Conservation (phyloP, 805 yeast genomes). For the Yarrowia keelungensis region DNA sequence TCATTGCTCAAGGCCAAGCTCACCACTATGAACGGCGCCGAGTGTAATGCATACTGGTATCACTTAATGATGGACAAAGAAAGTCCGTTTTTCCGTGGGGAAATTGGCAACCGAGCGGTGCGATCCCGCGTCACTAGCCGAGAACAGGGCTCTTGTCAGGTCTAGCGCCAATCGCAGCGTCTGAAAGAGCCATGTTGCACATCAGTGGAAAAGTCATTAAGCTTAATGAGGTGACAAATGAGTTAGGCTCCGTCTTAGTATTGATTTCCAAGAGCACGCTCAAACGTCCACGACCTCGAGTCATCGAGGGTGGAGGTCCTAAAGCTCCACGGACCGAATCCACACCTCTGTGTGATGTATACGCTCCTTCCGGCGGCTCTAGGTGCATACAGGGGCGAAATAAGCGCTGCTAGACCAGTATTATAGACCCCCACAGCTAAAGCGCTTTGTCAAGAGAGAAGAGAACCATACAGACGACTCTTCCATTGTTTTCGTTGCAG, state of each 20-base stretch:
- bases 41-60: not conserved
- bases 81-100: conserved; percentile 4
- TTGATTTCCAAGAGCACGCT: not conserved
- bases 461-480: too few species aligned
- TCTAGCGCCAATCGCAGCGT: conserved; percentile 23
- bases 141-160: not conserved
- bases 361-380: too few species aligned
- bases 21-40: conserved; percentile 8
- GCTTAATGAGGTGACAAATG: not conserved
- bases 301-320: not conserved
- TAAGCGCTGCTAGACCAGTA: too few species aligned
- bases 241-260: not conserved
- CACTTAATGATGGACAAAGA: not conserved
- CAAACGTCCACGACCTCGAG: not conserved
- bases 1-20: not conserved
- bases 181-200: conserved; percentile 19
- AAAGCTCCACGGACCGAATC: too few species aligned
- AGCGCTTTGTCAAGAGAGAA: too few species aligned
- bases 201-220: conserved; percentile 1
- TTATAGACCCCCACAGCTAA: too few species aligned
- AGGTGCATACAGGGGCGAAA: too few species aligned
- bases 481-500: not conserved
- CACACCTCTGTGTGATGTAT: too few species aligned
- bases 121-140: not conserved
- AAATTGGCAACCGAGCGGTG: not conserved